A percentile compares a stretch with the other conserved stretches of the same genome.
Evolutionary conservation across 768 basidiomycete genomes (phyloP).

Genomic region (Boletus speciosus): DNA sequence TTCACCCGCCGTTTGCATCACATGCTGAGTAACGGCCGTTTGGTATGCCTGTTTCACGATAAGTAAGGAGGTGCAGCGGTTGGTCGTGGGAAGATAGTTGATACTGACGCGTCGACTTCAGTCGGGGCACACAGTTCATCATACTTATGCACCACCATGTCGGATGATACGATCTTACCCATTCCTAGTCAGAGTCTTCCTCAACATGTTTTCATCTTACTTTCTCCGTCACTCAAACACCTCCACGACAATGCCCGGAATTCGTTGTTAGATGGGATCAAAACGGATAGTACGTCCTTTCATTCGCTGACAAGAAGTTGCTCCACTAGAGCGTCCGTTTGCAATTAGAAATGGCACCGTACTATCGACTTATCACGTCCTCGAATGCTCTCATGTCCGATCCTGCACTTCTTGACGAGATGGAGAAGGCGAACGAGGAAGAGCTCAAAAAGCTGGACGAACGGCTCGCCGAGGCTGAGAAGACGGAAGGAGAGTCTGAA

Average conservation of each 20-base stretch:
- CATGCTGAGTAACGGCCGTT: no score
- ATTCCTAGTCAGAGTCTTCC: conserved; percentile 84
- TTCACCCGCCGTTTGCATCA: no score
- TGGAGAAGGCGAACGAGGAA: conserved; percentile 57
- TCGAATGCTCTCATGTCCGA: conserved; percentile 44
- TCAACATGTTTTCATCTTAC: conserved; percentile 74
- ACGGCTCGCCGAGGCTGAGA: conserved; percentile 79
- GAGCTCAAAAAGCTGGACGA: conserved; percentile 74
- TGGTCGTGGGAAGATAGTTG: conserved; percentile 10
- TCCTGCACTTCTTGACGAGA: conserved; percentile 26
- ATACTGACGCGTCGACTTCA: conserved; percentile 18
- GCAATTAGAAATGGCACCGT: conserved; percentile 80
- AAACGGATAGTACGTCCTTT: conserved; percentile 35
- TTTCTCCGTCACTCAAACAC: conserved; percentile 53
- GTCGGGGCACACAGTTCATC: not conserved
- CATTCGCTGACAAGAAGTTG: not conserved
- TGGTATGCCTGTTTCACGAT: no score
- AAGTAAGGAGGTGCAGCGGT: no score
- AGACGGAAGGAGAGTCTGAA: conserved; percentile 91
- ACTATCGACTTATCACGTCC: conserved; percentile 59
- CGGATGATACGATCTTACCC: conserved; percentile 80
- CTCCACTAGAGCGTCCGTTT: not conserved
- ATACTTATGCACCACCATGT: conserved; percentile 43
- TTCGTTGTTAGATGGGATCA: conserved; percentile 68
- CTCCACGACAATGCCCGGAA: conserved; percentile 66